Percentiles rank a stretch among this genome's conserved stretches.
These are phyloP conservation scores for Rhodotorula sp. DNA, from an alignment of 1,284 basidiomycete species.

Conservation along the genomic window DNA sequence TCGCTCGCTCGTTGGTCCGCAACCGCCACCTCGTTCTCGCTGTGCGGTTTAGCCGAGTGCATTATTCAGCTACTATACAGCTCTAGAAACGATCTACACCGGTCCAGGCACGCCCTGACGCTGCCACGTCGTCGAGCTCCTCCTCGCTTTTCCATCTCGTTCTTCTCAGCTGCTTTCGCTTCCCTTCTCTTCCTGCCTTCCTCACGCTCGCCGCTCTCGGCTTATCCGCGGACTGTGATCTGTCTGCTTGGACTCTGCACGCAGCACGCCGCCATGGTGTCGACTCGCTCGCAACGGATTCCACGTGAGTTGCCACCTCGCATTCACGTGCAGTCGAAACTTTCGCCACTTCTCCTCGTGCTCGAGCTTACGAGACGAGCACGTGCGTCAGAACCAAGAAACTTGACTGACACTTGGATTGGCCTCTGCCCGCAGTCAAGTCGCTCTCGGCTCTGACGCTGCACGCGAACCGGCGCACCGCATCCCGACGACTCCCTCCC, in stretches of 20 bases:
- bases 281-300: slow-evolving; percentile 16
- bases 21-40: too few relatives aligned
- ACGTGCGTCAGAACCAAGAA: too few relatives aligned
- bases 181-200: neutral
- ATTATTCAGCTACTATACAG: too few relatives aligned
- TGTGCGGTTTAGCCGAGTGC: too few relatives aligned
- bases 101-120: too few relatives aligned
- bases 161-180: neutral
- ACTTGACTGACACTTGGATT: too few relatives aligned
- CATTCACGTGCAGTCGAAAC: neutral
- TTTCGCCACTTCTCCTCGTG: neutral
- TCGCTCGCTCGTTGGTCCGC: too few relatives aligned
- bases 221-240: neutral
- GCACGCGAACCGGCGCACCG: slow-evolving; percentile 66
- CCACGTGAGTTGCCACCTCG: slow-evolving; percentile 16
- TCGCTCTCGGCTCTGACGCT: slow-evolving; percentile 74
- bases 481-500: slow-evolving; percentile 63
- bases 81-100: too few relatives aligned
- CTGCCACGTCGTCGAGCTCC: neutral
- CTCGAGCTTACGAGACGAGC: neutral
- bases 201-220: neutral
- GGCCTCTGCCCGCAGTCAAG: slow-evolving; percentile 54
- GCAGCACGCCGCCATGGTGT: slow-evolving; percentile 3
- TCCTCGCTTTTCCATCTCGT: too few relatives aligned
- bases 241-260: too few relatives aligned